A percentile compares a stretch with the other conserved stretches of the same genome.
phyloP scores from a whole-genome alignment of 306 rosid species.

The Erythrophleum fordii region DNA sequence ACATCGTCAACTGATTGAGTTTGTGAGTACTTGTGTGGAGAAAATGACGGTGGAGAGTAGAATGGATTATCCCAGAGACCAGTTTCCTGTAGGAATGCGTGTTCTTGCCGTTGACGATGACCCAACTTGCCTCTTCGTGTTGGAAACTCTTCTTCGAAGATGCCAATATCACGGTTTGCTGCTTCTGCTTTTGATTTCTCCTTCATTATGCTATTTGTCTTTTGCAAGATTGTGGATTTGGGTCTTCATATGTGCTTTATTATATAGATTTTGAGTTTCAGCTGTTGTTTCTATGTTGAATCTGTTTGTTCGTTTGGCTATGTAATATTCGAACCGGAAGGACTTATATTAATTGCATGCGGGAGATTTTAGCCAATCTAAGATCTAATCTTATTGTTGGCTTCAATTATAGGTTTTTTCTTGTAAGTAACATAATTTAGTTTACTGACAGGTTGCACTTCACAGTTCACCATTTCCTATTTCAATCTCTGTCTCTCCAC shows the following conservation, averaged over 20 bases:
- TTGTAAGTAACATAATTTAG: background rate
- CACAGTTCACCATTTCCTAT: background rate
- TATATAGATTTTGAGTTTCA: background rate
- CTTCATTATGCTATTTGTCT: background rate
- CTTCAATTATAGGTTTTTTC: background rate
- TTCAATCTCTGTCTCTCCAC: background rate
- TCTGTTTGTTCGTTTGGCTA: background rate
- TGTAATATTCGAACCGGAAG: background rate
- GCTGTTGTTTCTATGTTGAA: background rate
- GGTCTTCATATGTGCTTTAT: conserved; percentile 11
- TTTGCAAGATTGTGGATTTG: conserved; percentile 16
- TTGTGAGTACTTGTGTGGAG: background rate
- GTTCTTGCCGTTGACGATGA: conserved; percentile 97
- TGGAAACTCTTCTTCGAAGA: conserved; percentile 78
- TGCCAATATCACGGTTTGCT: conserved; percentile 87
- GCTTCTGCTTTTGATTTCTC: conserved; percentile 1
- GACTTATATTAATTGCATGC: conserved; percentile 13
- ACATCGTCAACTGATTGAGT: background rate
- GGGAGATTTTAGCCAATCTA: background rate
- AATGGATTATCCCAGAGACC: conserved; percentile 57
- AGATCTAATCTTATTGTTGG: background rate
- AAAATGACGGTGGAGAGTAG: conserved; percentile 53
- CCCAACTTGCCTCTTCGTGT: conserved; percentile 73
- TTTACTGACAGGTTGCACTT: background rate
- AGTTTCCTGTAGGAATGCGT: conserved; percentile 93